A percentile compares a stretch with the other conserved stretches of the same genome.
These are phyloP conservation scores for Verruconis gallopava DNA, from an alignment of 2,329 filamentous ascomycete species.

Conservation along the genomic window DNA sequence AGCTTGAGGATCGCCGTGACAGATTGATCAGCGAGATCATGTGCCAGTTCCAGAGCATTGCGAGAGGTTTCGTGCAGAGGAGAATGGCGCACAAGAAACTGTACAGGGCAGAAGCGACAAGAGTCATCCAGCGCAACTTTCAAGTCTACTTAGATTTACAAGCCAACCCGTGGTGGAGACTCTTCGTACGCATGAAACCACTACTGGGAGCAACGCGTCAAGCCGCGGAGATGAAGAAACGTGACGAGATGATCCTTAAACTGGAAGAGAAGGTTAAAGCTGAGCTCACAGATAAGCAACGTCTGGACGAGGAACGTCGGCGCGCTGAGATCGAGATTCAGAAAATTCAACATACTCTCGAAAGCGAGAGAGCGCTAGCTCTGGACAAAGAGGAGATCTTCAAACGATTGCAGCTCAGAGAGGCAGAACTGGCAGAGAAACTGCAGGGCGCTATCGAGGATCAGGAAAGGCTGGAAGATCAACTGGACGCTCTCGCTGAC, in stretches of 20 bases:
- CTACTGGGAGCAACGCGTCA: constrained; percentile 84
- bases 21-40: constrained; percentile 88
- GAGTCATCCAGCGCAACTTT: constrained; percentile 91
- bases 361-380: constrained; percentile 89
- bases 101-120: constrained; percentile 85
- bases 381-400: constrained; percentile 99
- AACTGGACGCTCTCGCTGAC: constrained; percentile 76
- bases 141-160: constrained; percentile 81
- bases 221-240: constrained; percentile 83
- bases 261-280: constrained; percentile 72
- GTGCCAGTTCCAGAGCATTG: constrained; percentile 81
- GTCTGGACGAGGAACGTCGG: constrained; percentile 80
- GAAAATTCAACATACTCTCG: constrained; percentile 82
- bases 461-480: constrained; percentile 85
- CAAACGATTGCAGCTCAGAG: constrained; percentile 84
- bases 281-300: constrained; percentile 61
- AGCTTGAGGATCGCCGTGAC: constrained; percentile 92
- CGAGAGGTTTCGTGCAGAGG: constrained; percentile 78
- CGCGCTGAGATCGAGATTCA: constrained; percentile 78
- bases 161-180: constrained; percentile 92
- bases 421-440: constrained; percentile 85
- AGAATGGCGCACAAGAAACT: constrained; percentile 84
- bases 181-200: constrained; percentile 90
- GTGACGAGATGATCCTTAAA: constrained; percentile 83
- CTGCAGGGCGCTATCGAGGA: constrained; percentile 84